Evolutionary conservation across 148 eudicot genomes (phyloP).

Genomic region (Cornus kousa): DNA sequence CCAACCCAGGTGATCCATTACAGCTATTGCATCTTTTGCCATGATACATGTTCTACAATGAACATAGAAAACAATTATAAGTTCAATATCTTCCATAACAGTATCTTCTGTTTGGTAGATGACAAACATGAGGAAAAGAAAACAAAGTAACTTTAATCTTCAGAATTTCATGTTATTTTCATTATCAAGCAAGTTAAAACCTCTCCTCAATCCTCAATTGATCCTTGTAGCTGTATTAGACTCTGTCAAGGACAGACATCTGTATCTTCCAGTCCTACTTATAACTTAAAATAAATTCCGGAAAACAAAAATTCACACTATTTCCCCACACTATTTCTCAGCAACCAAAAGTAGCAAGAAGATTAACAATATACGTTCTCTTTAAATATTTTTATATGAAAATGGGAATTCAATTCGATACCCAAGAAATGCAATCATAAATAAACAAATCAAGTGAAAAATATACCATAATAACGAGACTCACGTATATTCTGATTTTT

Average conservation of each 20-base stretch:
- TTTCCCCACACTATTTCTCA: neutral
- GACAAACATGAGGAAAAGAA: neutral
- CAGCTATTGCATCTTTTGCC: constrained; percentile 91
- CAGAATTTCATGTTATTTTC: neutral
- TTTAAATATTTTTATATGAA: neutral
- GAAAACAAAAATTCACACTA: neutral
- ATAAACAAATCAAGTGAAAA: neutral
- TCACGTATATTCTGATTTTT: constrained; percentile 75
- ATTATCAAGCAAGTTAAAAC: neutral
- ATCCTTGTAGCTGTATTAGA: neutral
- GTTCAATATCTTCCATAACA: neutral
- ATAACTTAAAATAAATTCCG: neutral
- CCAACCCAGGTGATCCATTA: constrained; percentile 98
- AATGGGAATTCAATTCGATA: neutral
- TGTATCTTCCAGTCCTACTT: neutral
- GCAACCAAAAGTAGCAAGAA: constrained; percentile 1
- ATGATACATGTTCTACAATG: constrained; percentile 71
- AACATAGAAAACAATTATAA: constrained; percentile 4
- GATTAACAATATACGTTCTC: neutral
- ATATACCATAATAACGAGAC: constrained; percentile 12
- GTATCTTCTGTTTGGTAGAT: neutral
- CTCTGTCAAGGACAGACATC: neutral
- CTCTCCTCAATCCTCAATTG: neutral
- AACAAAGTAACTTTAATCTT: neutral
- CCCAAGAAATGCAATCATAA: neutral